Base-by-base conservation (phyloP, 345 rosid species). In the Salix purpurea region DNA sequence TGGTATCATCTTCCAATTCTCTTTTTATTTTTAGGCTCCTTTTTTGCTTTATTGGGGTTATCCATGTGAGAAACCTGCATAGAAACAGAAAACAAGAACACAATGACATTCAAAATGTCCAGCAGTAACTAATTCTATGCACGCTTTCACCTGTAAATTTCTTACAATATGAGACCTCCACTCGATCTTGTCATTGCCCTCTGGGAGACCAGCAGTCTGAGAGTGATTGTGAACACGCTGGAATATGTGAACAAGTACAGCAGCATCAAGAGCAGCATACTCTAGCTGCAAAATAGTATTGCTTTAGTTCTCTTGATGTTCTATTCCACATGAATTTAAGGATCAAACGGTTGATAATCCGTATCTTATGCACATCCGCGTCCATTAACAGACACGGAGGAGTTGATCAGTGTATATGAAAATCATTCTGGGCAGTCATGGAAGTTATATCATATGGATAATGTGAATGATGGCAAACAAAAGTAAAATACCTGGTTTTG, bases 191-290 rank as follows among this genome's bases (percentile, higher is more conserved):
- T 83, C 83, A 18, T 78, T 76, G 12, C 78, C 83, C 19, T 87
- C 93, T 3, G 75, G 72, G 60, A 73, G 62, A 73, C 70, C 77
- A 26, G 84, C 79, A 68, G 83, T 78, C 81, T 80, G 86, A 79
- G 90, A 80, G 50, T 83, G 86, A 71, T 78, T 76, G 0, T 84
- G 79, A 16, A 89, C 76, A 73, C 81, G 89, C 69, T 72, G 78
- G 84, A 96, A 96, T 84, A 91, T 89, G 88, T 90, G 94, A 78
- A 93, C 24, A 65, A 91, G 92, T 74, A 93, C 96, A n/a, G 84
- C 96, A 65, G 98, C 97, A 82, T 96, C 98, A 5, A 96, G 90
- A 4, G 99, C 98, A 5, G 94, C 98, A 79, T 93, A 91, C 87
- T 96, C 97, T 61, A 96, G 90, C 94, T 96, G 94, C 85, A 78